phyloP scores from a whole-genome alignment of 2,329 filamentous ascomycete species.

The Tolypocladium inflatum region DNA sequence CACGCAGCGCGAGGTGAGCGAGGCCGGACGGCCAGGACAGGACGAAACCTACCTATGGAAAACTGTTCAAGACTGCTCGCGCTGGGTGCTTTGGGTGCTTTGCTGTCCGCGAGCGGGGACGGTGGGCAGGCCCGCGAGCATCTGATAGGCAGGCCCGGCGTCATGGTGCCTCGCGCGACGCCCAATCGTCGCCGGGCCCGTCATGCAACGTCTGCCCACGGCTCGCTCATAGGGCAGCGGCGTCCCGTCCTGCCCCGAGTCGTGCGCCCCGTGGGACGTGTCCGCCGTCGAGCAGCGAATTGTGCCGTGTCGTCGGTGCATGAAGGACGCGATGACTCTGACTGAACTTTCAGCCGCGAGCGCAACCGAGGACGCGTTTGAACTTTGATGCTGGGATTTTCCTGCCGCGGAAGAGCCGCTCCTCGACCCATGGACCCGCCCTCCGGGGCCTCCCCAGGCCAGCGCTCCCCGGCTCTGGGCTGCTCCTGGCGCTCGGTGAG shows the following conservation, averaged over 20 bases:
- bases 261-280: background rate
- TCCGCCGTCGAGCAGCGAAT: background rate
- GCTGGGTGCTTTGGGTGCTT: background rate
- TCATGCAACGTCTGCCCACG: constrained; percentile 2
- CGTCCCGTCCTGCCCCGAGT: background rate
- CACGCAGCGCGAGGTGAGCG: background rate
- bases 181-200: constrained; percentile 3
- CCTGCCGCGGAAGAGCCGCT: background rate
- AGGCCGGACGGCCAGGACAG: background rate
- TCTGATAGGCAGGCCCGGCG: background rate
- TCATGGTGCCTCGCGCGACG: background rate
- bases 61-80: background rate
- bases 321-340: background rate
- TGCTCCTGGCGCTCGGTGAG: background rate
- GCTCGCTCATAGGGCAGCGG: constrained; percentile 2
- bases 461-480: background rate
- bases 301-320: background rate
- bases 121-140: background rate
- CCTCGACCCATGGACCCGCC: background rate
- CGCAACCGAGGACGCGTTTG: background rate
- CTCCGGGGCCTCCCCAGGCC: background rate
- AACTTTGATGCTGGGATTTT: background rate
- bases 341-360: background rate
- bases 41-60: background rate
- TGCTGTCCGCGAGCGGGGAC: background rate